Evolutionary conservation across 2,329 filamentous ascomycete genomes (phyloP).

Genomic region (Hypoxylon sp.): DNA sequence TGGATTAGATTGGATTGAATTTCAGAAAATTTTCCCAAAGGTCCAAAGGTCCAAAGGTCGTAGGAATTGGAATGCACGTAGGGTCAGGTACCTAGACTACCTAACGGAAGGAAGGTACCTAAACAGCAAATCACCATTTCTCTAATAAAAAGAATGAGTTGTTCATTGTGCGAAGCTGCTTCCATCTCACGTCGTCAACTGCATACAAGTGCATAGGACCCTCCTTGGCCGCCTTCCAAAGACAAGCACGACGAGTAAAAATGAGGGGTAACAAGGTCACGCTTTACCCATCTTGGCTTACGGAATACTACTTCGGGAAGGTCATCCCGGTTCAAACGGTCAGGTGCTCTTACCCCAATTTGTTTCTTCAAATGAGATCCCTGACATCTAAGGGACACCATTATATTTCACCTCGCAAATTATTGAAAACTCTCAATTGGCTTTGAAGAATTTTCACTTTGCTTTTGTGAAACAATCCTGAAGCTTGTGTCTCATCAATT

Average conservation of each 20-base stretch:
- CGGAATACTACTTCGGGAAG: slow-evolving; percentile 45
- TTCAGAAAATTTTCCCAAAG: slow-evolving; percentile 6
- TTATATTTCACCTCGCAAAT: slow-evolving; percentile 36
- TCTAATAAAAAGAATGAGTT: slow-evolving; percentile 43
- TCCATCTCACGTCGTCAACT: slow-evolving; percentile 33
- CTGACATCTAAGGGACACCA: slow-evolving; percentile 29
- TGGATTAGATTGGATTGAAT: slow-evolving; percentile 28
- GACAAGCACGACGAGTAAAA: slow-evolving; percentile 40
- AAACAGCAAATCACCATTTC: slow-evolving; percentile 32
- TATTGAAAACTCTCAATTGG: slow-evolving; percentile 34
- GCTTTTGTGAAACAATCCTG: slow-evolving; percentile 12
- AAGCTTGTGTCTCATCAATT: slow-evolving; percentile 28
- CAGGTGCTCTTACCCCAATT: slow-evolving; percentile 45
- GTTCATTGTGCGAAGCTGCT: slow-evolving; percentile 39
- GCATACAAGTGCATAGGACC: slow-evolving; percentile 34
- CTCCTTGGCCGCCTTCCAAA: slow-evolving; percentile 34
- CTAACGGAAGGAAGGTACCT: slow-evolving; percentile 25
- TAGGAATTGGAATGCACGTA: slow-evolving; percentile 44
- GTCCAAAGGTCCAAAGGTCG: slow-evolving; percentile 9
- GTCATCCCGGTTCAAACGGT: slow-evolving; percentile 41
- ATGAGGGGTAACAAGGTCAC: slow-evolving; percentile 45
- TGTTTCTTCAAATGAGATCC: slow-evolving; percentile 41
- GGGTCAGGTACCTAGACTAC: slow-evolving; percentile 44
- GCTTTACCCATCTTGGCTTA: slow-evolving; percentile 36
- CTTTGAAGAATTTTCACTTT: slow-evolving; percentile 7